Evolutionary conservation across 108 stramenopile genomes (phyloP), one percentile per base, ranked within the genome.

Genomic region (Cyclotella atomus): DNA sequence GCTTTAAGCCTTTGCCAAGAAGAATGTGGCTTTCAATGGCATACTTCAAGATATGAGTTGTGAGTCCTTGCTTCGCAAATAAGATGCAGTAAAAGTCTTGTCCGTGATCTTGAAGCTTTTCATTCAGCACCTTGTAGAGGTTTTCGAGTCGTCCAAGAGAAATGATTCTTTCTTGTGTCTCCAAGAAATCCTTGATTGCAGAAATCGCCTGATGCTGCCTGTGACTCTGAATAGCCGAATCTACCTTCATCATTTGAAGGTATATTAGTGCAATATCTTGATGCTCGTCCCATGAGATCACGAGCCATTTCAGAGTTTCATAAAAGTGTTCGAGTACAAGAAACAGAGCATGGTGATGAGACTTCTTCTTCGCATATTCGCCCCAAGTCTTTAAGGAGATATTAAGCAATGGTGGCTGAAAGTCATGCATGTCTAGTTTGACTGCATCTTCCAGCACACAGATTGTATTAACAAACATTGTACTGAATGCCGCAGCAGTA

Each of bases 191-290:
- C 30, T 56, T 28, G 30, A 56, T 28, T 27, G 55, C 27, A 30
- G 25, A 7, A 14, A 25, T 17, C n/a, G 17, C 25, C 5, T 56
- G 8, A 9, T 6, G 55, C 2, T 28, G 55, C 27, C 9, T 21
- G 25, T 16, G 25, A 32, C 12, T 15, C 8, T 19, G 50, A 52
- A n/a, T n/a, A 41, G 38, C n/a, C n/a, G 17, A 49, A 56, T n/a
- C 29, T 6, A 56, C n/a, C 12, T 56, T 3, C 55, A 56, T 45
- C 69, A 76, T 76, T 17, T 33, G 72, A 27, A 79, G 78, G 5
- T 71, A 76, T 29, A 19, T 70, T 15, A 75, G 20, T 14, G 75
- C 70, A 3, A 50, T 59, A 45, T 79, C 78, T 28, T 49, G 63
- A 17, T 73, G 10, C 32, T 73, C 72, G 7, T 73, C 72, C 72